phyloP scores from a whole-genome alignment of 148 eudicot genomes.

The Fagopyrum tataricum region DNA sequence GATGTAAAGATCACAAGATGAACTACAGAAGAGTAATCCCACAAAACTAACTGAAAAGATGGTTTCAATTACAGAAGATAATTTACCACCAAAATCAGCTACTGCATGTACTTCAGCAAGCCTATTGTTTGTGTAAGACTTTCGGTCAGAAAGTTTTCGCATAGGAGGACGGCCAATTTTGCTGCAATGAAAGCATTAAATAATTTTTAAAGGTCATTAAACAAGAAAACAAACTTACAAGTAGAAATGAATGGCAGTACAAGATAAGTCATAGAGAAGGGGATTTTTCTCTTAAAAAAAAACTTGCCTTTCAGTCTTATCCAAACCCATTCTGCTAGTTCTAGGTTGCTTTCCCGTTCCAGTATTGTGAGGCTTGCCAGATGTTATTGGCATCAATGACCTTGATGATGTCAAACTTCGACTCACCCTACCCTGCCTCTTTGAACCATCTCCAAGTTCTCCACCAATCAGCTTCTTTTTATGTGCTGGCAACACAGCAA shows the following conservation, averaged over 20 bases:
- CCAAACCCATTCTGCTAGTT: conserved; percentile 39
- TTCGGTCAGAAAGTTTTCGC: conserved; percentile 57
- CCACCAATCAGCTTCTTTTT: conserved; percentile 42
- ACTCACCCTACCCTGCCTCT: conserved; percentile 65
- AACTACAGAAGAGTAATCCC: neutral
- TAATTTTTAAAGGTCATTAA: neutral
- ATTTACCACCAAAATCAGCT: conserved; percentile 54
- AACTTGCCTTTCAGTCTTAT: conserved; percentile 49
- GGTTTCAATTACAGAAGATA: neutral
- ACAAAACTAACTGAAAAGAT: neutral
- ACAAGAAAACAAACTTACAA: neutral
- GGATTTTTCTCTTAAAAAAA: neutral
- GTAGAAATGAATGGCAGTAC: neutral
- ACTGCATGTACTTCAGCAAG: conserved; percentile 32
- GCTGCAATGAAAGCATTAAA: conserved; percentile 28
- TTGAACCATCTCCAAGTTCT: conserved; percentile 43
- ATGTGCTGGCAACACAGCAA: conserved; percentile 36
- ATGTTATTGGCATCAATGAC: conserved; percentile 29
- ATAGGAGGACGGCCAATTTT: conserved; percentile 53
- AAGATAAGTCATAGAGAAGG: neutral
- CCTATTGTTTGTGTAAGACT: conserved; percentile 50
- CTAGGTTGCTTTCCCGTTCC: conserved; percentile 60
- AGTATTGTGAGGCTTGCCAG: conserved; percentile 40
- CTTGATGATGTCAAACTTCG: conserved; percentile 46
- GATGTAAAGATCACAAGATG: conserved; percentile 10